phyloP scores from a whole-genome alignment of 225 moss, liverwort and hornwort genomes.

The Rhytidiadelphus loreus region DNA sequence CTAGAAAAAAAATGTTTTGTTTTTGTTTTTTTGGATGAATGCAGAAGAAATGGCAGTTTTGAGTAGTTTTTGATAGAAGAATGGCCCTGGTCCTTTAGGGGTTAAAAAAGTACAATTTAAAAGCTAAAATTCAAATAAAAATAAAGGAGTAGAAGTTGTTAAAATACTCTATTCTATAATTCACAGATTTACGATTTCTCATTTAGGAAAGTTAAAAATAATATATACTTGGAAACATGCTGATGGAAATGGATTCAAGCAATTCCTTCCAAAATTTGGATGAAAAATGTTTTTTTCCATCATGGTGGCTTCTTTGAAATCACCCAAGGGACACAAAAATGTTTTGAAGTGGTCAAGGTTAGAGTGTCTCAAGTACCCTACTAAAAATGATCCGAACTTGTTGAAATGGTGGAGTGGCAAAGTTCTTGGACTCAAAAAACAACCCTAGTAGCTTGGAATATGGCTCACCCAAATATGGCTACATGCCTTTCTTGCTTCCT shows the following conservation, averaged over 20 bases:
- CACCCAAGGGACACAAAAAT: background rate
- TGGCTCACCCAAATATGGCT: too few relatives aligned
- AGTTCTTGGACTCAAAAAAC: accelerated
- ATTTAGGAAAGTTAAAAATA: background rate
- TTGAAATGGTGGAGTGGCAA: background rate
- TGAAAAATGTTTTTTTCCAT: background rate
- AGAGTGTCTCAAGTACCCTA: accelerated
- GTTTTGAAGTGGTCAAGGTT: background rate
- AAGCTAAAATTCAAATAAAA: background rate
- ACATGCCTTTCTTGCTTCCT: background rate
- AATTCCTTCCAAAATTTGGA: background rate
- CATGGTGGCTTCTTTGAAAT: background rate
- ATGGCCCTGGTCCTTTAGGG: too few relatives aligned
- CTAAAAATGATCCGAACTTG: background rate
- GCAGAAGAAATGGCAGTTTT: too few relatives aligned
- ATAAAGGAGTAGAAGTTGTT: accelerated
- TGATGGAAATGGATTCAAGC: background rate
- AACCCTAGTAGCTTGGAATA: too few relatives aligned
- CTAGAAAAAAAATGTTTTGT: too few relatives aligned
- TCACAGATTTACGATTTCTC: background rate
- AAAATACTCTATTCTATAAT: background rate
- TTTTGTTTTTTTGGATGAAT: too few relatives aligned
- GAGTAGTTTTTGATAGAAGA: too few relatives aligned
- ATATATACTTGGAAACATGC: accelerated
- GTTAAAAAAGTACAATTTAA: background rate